Evolutionary conservation across 2,329 filamentous ascomycete genomes (phyloP), one percentile per base, ranked within the genome.

Genomic region (Mycosphaerella sp.): DNA sequence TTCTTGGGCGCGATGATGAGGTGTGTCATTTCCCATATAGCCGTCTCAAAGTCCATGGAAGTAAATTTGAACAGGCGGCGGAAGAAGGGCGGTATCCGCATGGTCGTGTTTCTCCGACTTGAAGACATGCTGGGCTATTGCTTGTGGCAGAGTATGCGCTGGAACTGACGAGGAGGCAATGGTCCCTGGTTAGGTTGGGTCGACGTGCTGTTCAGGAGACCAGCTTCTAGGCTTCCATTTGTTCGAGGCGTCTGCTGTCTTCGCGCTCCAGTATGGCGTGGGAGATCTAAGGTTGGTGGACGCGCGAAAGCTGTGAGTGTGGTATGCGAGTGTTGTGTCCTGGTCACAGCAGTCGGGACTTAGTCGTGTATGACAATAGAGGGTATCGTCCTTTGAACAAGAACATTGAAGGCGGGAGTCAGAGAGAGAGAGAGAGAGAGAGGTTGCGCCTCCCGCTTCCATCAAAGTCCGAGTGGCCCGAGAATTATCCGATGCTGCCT

Each of bases 11-110:
- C 79, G 64, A 85, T 80, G 57, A 86, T 74, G 47, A 86, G 72
- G 61, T 78, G 80, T 55, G 80, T 83, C 79, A 86, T 85, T 67
- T 86, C 82, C 82, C 82, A 86, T 59, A 84, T 79, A 16, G 82
- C 65, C 75, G 84, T 84, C 65, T 86, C 82, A 65, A 86, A 86
- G 72, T 86, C 82, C 82, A 86, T 85, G 61, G 84, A 82, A 9
- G 82, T 81, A 63, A 85, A 85, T 67, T 86, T 86, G 75, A 85
- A 84, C 44, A 85, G 70, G 52, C 81, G 75, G 63, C 82, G 81
- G 71, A 85, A 84, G 74, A 84, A 84, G 59, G 80, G 78, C 58
- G 81, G 81, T 75, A 84, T 80, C 41, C 78, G 77, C 62, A 82
- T 68, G 70, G 47, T 42, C 5, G 30, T 77, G 49, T 21, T 73